phyloP scores from a whole-genome alignment of 169 alveolate species.

The Babesia ovis region DNA sequence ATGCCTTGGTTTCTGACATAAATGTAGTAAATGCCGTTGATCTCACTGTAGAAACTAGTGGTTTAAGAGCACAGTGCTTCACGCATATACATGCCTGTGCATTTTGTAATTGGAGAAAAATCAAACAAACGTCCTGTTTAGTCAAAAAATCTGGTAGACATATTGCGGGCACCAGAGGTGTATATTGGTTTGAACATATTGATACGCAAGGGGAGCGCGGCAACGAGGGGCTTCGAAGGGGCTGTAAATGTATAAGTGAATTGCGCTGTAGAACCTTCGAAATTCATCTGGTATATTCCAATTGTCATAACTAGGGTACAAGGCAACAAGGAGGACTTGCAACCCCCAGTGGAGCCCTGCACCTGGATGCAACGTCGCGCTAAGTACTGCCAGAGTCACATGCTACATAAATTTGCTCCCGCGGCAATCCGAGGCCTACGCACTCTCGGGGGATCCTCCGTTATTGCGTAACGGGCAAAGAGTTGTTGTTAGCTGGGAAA shows the following conservation, averaged over 20 bases:
- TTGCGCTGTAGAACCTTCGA: not conserved
- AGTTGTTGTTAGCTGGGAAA: not conserved
- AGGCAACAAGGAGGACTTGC: not conserved
- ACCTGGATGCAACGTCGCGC: constrained; percentile 47
- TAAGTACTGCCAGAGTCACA: constrained; percentile 25
- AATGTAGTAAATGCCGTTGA: too few species aligned
- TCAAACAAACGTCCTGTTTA: not conserved
- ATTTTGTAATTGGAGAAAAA: not conserved
- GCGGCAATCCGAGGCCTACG: not conserved
- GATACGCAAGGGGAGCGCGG: too few species aligned
- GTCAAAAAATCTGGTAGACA: not conserved
- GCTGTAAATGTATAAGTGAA: not conserved
- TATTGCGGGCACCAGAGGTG: not conserved
- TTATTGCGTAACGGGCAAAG: not conserved
- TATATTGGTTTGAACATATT: not conserved
- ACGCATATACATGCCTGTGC: constrained; percentile 10
- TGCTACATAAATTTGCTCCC: not conserved
- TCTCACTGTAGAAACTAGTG: too few species aligned
- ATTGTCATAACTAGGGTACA: too few species aligned
- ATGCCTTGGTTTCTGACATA: too few species aligned
- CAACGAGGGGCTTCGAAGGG: not conserved
- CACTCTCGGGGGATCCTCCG: not conserved
- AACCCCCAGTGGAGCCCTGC: constrained; percentile 17
- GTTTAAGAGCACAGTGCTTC: not conserved
- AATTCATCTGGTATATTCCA: too few species aligned